These are phyloP conservation scores for Pythium vanterpoolii DNA, from an alignment of 352 stramenopile species.

Conservation along the genomic window DNA sequence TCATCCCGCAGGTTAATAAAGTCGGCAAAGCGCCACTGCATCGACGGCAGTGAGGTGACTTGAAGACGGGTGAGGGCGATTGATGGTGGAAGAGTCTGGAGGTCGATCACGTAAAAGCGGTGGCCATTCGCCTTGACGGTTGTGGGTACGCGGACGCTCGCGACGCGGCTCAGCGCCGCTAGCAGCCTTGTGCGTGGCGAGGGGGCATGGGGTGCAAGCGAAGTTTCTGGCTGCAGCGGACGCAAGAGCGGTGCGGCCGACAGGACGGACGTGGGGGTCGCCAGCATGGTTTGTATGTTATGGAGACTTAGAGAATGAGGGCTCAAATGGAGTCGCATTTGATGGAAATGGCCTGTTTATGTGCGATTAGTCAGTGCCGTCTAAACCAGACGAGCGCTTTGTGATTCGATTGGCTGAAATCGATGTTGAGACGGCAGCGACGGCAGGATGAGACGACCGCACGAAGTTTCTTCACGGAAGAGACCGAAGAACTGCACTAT, in stretches of 20 bases:
- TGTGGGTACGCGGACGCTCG: neutral
- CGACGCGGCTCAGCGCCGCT: slow-evolving; percentile 2
- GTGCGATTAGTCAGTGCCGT: neutral
- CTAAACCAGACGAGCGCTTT: neutral
- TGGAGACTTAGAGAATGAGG: neutral
- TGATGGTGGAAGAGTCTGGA: too few species aligned
- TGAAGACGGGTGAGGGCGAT: too few species aligned
- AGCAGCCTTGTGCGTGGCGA: slow-evolving; percentile 1
- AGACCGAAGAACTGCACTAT: too few species aligned
- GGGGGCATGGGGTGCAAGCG: neutral
- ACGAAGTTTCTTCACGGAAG: neutral
- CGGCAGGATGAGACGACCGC: neutral
- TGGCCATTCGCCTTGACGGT: slow-evolving; percentile 5
- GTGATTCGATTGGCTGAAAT: slow-evolving; percentile 1
- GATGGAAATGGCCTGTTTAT: neutral
- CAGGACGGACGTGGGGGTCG: neutral
- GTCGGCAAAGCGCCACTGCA: neutral
- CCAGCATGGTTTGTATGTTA: neutral
- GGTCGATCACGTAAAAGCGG: slow-evolving; percentile 8
- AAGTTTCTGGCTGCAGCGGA: neutral
- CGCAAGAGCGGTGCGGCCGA: neutral
- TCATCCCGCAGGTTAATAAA: slow-evolving; percentile 9
- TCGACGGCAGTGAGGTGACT: neutral
- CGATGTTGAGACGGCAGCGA: neutral
- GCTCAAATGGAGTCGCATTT: neutral